Conservation (phyloP, 805 yeast species). For the Zygoascus flipseniorum region DNA sequence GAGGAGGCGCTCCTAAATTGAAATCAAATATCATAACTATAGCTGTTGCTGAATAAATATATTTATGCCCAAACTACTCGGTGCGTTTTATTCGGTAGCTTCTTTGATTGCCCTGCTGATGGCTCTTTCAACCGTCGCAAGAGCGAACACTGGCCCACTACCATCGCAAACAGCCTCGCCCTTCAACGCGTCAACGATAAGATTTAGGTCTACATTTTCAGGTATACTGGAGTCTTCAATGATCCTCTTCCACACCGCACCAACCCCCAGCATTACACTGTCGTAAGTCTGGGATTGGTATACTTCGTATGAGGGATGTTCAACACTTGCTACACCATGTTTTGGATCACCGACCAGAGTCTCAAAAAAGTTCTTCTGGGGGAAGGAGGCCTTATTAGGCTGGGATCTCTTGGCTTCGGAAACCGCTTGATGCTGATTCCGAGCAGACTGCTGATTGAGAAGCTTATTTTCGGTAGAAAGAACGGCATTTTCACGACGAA, state of each 20-base stretch:
- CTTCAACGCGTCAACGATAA: conserved; percentile 51
- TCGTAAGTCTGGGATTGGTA: conserved; percentile 27
- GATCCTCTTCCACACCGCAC: conserved; percentile 80
- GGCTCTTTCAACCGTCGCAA: conserved; percentile 16
- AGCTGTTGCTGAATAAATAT: neutral
- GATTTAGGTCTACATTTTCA: conserved; percentile 37
- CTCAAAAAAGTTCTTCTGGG: conserved; percentile 14
- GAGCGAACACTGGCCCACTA: conserved; percentile 39
- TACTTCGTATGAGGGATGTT: conserved; percentile 10
- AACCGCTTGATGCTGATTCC: neutral
- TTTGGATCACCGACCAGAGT: conserved; percentile 8
- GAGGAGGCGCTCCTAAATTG: too few species aligned
- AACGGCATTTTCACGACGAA: conserved; percentile 47
- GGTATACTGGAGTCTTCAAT: conserved; percentile 32
- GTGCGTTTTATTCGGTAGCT: neutral
- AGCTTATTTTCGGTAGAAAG: conserved; percentile 56
- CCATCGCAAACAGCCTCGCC: conserved; percentile 77
- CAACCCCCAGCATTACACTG: conserved; percentile 51
- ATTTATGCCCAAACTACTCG: neutral
- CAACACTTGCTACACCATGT: conserved; percentile 12
- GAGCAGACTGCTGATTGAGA: conserved; percentile 22
- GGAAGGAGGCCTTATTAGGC: conserved; percentile 9
- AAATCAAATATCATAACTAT: too few species aligned
- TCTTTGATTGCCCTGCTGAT: conserved; percentile 11
- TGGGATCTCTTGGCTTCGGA: neutral